Percentiles rank a stretch among this genome's conserved stretches.
These are phyloP conservation scores for Kodamaea kakaduensis DNA, from an alignment of 805 yeast species.

Conservation along the genomic window DNA sequence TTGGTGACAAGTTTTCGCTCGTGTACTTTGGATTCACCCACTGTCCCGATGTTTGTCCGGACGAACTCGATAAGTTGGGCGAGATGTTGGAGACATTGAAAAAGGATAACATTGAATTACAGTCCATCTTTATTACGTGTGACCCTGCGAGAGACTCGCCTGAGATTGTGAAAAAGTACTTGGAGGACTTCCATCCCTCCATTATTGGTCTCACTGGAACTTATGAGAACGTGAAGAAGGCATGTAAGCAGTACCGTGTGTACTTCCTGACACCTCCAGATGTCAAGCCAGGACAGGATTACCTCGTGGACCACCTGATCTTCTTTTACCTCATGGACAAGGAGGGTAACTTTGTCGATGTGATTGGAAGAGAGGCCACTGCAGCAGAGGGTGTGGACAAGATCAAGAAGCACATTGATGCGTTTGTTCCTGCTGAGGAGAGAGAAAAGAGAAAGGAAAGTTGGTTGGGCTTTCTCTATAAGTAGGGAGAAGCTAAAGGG, in stretches of 20 bases:
- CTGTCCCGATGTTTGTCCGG: conserved; percentile 99
- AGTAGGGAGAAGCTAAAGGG: conserved; percentile 30
- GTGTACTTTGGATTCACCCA: conserved; percentile 96
- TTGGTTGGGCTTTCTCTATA: conserved; percentile 57
- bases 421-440: conserved; percentile 68
- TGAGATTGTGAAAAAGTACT: conserved; percentile 74
- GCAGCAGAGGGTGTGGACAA: conserved; percentile 74
- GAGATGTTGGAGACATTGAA: conserved; percentile 56
- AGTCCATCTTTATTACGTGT: conserved; percentile 91
- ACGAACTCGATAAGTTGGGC: conserved; percentile 90
- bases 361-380: conserved; percentile 85
- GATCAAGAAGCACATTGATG: conserved; percentile 69
- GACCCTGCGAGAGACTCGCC: conserved; percentile 96
- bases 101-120: conserved; percentile 57
- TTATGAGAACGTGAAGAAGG: conserved; percentile 75
- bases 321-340: conserved; percentile 97
- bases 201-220: conserved; percentile 90
- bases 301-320: conserved; percentile 94
- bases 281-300: conserved; percentile 93
- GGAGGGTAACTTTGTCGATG: conserved; percentile 95
- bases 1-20: conserved; percentile 70
- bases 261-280: conserved; percentile 96
- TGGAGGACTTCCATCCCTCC: conserved; percentile 84
- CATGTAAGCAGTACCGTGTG: conserved; percentile 88
- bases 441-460: conserved; percentile 61